Base-by-base conservation (phyloP, 225 moss, liverwort and hornwort genomes). In the Rhytidiadelphus loreus region DNA sequence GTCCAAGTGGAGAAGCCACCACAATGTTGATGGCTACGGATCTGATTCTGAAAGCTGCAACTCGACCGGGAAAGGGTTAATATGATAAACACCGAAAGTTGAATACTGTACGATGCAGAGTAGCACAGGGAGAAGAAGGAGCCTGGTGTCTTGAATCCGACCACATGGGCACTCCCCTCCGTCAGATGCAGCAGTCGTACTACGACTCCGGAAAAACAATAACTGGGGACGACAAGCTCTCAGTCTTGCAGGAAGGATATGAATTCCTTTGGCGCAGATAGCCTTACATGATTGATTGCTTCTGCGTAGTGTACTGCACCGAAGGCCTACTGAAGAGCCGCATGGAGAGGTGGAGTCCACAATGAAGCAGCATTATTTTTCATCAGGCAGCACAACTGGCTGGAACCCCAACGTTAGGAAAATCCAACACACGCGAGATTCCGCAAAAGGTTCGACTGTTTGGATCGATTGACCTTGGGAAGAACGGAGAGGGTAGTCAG, bases 281-380 rank as follows among this genome's bases (percentile, higher is more conserved):
- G 85, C 55, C 55, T 88, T 60, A 52, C 58, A 73, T 86, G 79
- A 89, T 80, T 91, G 88, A 46, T 61, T 81, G 72, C 62, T 55
- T 43, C 80, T 19, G 52, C 60, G 81, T 6, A 50, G 48, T 4
- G n/a, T 59, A 29, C 77, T 61, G 64, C 41, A 61, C 53, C 32
- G 35, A 20, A 22, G 50, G 71, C 53, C 26, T 17, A 61, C 52
- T 33, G 76, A 75, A 82, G 88, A 53, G 62, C 8, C 28, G 83
- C 35, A 86, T 55, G 63, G 64, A 84, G 64, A 84, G 86, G 89
- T 81, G 89, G 89, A 86, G 89, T 81, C 89, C 88, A 66, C 83
- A 44, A 76, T 16, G 66, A 37, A 57, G 66, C 48, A 26, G 23
- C 83, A 88, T 88, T 88, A 88, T 88, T 88, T 64, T 48, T 32